Conservation (phyloP, 768 basidiomycete genomes). For the Solioccasus polychromus region DNA sequence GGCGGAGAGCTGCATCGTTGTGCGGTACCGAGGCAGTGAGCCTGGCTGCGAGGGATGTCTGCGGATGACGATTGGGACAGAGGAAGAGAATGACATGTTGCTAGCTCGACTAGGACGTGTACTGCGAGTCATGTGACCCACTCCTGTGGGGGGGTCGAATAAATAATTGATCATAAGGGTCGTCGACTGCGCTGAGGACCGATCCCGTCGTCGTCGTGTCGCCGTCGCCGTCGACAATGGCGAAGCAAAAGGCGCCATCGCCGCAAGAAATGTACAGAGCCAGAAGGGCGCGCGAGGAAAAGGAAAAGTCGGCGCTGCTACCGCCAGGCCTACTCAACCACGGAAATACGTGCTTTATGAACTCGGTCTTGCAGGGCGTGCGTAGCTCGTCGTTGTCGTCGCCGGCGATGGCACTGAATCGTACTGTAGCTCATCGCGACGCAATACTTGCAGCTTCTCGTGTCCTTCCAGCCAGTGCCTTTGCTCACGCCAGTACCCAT, state of each 20-base stretch:
- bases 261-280: conserved; percentile 64
- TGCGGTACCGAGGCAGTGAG: conserved; percentile 86
- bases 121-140: conserved; percentile 34
- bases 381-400: too few relatives aligned
- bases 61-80: conserved; percentile 85
- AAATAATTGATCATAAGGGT: not conserved
- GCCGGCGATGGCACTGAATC: too few relatives aligned
- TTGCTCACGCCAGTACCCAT: conserved; percentile 39
- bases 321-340: conserved; percentile 79
- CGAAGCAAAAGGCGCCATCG: conserved; percentile 52
- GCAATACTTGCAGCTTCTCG: conserved; percentile 53
- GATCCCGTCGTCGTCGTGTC: not conserved
- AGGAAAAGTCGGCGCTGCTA: conserved; percentile 54
- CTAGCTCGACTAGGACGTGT: conserved; percentile 53
- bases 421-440: conserved; percentile 62
- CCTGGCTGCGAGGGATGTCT: conserved; percentile 83
- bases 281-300: conserved; percentile 58
- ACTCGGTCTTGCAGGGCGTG: conserved; percentile 88
- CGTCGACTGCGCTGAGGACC: too few relatives aligned
- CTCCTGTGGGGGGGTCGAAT: conserved; percentile 3
- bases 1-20: conserved; percentile 82
- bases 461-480: conserved; percentile 52
- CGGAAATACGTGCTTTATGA: conserved; percentile 95
- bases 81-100: conserved; percentile 68
- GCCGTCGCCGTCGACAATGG: conserved; percentile 31